phyloP scores from a whole-genome alignment of 2,329 filamentous ascomycete genomes.

The Tolypocladium inflatum region DNA sequence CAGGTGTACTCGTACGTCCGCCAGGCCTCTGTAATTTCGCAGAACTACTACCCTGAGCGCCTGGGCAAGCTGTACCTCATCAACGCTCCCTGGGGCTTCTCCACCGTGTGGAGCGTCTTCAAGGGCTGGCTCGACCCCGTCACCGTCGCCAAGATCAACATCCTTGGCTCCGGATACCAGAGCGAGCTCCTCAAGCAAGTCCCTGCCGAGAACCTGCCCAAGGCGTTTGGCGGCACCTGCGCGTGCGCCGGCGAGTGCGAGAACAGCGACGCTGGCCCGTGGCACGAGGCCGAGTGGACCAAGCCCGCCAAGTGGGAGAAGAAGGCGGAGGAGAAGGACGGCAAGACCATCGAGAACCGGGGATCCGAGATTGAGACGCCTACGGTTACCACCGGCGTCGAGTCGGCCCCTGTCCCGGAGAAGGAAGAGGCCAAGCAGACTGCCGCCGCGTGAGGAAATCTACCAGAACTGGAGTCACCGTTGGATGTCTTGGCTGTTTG shows the following conservation, averaged over 20 bases:
- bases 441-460: slow-evolving; percentile 4
- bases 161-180: slow-evolving; percentile 75
- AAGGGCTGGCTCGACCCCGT: slow-evolving; percentile 96
- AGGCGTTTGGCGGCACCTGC: slow-evolving; percentile 76
- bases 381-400: slow-evolving; percentile 18
- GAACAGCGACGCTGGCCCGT: slow-evolving; percentile 84
- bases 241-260: slow-evolving; percentile 73
- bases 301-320: slow-evolving; percentile 56
- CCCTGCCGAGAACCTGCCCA: slow-evolving; percentile 81
- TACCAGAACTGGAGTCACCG: neutral
- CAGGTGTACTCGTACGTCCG: slow-evolving; percentile 84
- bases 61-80: slow-evolving; percentile 94
- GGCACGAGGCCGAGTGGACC: slow-evolving; percentile 63
- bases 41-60: slow-evolving; percentile 98
- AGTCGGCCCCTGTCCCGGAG: slow-evolving; percentile 19
- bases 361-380: slow-evolving; percentile 26
- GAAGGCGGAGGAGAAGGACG: slow-evolving; percentile 29
- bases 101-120: slow-evolving; percentile 72
- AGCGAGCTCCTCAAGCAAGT: slow-evolving; percentile 77
- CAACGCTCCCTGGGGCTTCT: slow-evolving; percentile 96
- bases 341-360: slow-evolving; percentile 28
- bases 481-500: neutral
- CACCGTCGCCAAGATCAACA: slow-evolving; percentile 91
- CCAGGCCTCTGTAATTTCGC: slow-evolving; percentile 78
- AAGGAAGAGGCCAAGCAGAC: slow-evolving; percentile 22